These are phyloP conservation scores for Asclepias syriaca DNA, from an alignment of 257 asterid species.

Conservation along the genomic window DNA sequence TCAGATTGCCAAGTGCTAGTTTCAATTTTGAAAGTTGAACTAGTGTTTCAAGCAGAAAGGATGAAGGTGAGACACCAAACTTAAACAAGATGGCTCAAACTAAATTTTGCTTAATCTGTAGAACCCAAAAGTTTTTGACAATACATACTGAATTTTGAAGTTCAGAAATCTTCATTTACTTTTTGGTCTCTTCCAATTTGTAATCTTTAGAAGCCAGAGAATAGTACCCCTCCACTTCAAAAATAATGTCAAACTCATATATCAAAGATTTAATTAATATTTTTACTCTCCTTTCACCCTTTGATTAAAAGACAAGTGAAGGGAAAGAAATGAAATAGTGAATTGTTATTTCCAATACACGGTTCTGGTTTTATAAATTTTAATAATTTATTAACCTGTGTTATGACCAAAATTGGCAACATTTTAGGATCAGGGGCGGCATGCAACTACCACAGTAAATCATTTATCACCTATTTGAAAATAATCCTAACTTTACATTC, in stretches of 20 bases:
- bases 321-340: too few species aligned
- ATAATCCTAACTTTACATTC: neutral
- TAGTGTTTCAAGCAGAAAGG: neutral
- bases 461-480: neutral
- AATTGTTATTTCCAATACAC: too few species aligned
- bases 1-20: neutral
- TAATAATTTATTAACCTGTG: too few species aligned
- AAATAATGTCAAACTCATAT: too few species aligned
- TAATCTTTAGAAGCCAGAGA: neutral
- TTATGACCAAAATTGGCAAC: too few species aligned
- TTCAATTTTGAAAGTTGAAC: neutral
- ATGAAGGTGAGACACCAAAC: neutral
- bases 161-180: neutral
- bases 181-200: neutral
- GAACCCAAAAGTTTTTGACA: neutral
- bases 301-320: too few species aligned
- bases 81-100: neutral
- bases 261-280: too few species aligned
- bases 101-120: neutral
- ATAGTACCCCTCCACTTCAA: neutral
- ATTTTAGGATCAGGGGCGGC: too few species aligned
- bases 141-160: neutral
- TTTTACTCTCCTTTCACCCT: too few species aligned
- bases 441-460: neutral
- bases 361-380: too few species aligned